Evolutionary conservation across 2,329 filamentous ascomycete genomes (phyloP), one percentile per base, ranked within the genome.

Genomic region (Alternaria alternata): DNA sequence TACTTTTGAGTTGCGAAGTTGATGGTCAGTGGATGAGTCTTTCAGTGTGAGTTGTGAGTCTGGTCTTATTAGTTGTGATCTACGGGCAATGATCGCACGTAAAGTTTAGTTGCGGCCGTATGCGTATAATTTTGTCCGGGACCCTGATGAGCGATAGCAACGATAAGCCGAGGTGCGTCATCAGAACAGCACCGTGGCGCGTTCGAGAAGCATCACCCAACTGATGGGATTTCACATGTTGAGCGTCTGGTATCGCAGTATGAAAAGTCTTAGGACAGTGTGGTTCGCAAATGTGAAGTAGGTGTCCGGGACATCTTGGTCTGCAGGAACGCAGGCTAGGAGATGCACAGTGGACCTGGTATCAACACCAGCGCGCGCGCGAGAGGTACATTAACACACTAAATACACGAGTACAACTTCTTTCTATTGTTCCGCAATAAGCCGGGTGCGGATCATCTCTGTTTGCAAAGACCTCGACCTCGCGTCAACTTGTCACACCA

Each of bases 401-500:
- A 42, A 14, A 16, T 42, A 42, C 39, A 24, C 39, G 2, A 14
- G 9, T 12, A 12, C 18, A 1, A 14, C 20, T 5, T 11, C 6
- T 42, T 42, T 42, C 20, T 24, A 16, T 42, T 9, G 5, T 7
- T 14, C 39, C 20, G 20, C 20, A 24, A 42, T 4, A 4, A 7
- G 39, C 39, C 39, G 20, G 20, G 39, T 20, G 12, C 39, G 22
- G 6, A 24, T 12, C 14, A 18, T 18, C 7, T 22, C 30, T n/a
- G 18, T 26, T 22, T 2, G 2, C 3, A n/a, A 9, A 9, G n/a
- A 44, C 11, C 1, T 24, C 12, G 20, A 16, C 39, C 11, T 42
- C 39, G 39, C 39, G 16, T 16, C 1, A 16, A 22, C 32, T 1
- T 38, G 5, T 63, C 61, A 61, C 61, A 49, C 61, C 61, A 63